Evolutionary conservation across 805 yeast species (phyloP), one percentile per base, ranked within the genome.

Genomic region (Candida qinlingensis): DNA sequence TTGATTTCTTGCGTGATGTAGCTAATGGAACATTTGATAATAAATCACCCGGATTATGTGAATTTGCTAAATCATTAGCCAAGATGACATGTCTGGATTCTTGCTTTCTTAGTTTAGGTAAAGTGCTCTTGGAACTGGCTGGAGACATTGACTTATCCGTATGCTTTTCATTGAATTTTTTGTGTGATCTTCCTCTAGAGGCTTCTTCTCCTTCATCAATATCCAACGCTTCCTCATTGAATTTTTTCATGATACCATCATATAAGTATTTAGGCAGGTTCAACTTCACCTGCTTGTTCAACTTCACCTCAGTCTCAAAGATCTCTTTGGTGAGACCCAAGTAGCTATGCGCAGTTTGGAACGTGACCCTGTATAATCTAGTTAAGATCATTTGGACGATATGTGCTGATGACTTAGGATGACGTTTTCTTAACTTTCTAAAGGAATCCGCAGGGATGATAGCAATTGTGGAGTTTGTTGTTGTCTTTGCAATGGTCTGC

Each of bases 381-480:
- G 96, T 84, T 48, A 92, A 69, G 27, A 92, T 88, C 80, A 92
- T 90, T 58, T 95, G 96, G 11, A 92, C 92, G 31, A 94, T 91
- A 64, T 91, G 97, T 0, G 97, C 87, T 0, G 97, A 85, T 1
- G 96, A 87, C 53, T 86, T 80, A 6, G 98, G 98, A 61, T 83
- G 88, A 57, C 82, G 86, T 31, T 71, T 62, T 6, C 86, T 83
- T 37, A 92, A 75, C 46, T 85, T 72, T 47, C 79, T 75, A 57
- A 92, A 94, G 0, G 97, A 87, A 45, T 80, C 83, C 1, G 83
- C 80, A 0, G 99, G 99, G 12, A 92, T 91, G 36, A 92, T 85
- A 0, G 98, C 96, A 46, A 92, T 85, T 0, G 98, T 91, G 34
- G 95, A 86, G 38, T 78, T 80, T 3, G 73, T 69, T 7, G 78